A percentile compares a stretch with the other conserved stretches of the same genome.
Conservation (phyloP, 2,329 filamentous ascomycete genomes). For the Tolypocladium endophyticum region DNA sequence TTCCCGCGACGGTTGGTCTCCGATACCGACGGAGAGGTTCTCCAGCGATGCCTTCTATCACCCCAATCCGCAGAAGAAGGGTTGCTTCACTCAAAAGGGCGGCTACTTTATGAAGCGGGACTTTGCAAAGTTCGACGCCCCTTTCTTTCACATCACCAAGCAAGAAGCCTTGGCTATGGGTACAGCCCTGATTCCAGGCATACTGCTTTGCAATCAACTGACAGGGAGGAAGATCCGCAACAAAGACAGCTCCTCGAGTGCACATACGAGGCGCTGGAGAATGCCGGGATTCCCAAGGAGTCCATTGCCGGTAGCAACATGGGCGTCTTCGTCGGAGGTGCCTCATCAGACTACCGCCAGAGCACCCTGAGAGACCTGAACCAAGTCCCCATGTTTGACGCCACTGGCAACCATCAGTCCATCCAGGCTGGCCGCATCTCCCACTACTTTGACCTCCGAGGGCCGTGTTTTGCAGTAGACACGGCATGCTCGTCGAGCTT, state of each 20-base stretch:
- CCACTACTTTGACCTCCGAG: slow-evolving; percentile 43
- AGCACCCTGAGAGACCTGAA: slow-evolving; percentile 31
- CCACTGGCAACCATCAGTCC: slow-evolving; percentile 37
- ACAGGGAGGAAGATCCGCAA: slow-evolving; percentile 31
- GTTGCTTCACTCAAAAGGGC: slow-evolving; percentile 23
- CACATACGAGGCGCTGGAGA: slow-evolving; percentile 43
- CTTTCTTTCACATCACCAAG: slow-evolving; percentile 41
- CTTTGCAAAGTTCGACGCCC: slow-evolving; percentile 36
- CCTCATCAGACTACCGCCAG: slow-evolving; percentile 36
- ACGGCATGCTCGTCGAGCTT: slow-evolving; percentile 43
- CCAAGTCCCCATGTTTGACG: slow-evolving; percentile 40
- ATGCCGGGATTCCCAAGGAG: slow-evolving; percentile 37
- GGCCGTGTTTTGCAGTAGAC: slow-evolving; percentile 40
- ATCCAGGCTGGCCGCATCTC: slow-evolving; percentile 45
- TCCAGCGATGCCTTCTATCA: slow-evolving; percentile 30
- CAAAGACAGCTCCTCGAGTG: slow-evolving; percentile 42
- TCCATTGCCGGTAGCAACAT: slow-evolving; percentile 34
- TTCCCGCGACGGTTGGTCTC: slow-evolving; percentile 27
- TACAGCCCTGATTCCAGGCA: slow-evolving; percentile 1
- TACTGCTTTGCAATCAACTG: background rate
- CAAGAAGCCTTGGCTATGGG: slow-evolving; percentile 39
- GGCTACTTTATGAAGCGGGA: slow-evolving; percentile 35
- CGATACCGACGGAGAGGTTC: slow-evolving; percentile 36
- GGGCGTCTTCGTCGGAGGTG: slow-evolving; percentile 38
- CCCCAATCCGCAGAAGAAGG: slow-evolving; percentile 30